Percentiles rank a stretch among this genome's conserved stretches.
phyloP scores from a whole-genome alignment of 176 grass and related monocot genomes.

The Eleusine indica region DNA sequence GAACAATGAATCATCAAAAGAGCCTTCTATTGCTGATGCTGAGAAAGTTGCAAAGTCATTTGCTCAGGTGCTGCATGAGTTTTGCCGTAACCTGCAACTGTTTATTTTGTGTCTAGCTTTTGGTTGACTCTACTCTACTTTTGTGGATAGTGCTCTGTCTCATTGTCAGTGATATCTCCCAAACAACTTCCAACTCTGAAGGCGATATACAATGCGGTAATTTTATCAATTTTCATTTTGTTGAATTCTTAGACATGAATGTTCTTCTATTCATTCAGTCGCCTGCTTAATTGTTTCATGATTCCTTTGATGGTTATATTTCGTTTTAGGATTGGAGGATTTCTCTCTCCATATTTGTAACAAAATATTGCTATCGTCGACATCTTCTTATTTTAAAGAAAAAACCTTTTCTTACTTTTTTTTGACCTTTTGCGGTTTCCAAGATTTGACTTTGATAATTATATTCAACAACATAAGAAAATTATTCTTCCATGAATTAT shows the following conservation, averaged over 20 bases:
- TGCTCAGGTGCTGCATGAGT: conserved; percentile 58
- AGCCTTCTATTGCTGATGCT: conserved; percentile 72
- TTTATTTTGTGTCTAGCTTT: conserved; percentile 34
- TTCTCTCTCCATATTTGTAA: background rate
- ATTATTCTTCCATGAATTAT: background rate
- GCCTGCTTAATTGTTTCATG: conserved; percentile 30
- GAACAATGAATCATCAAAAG: conserved; percentile 59
- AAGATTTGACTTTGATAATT: background rate
- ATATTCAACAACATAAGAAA: background rate
- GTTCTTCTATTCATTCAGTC: background rate
- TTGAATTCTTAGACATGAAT: conserved; percentile 6
- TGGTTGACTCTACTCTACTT: conserved; percentile 27
- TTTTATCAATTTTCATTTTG: conserved; percentile 25
- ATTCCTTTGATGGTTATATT: background rate
- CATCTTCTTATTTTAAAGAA: background rate
- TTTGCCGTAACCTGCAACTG: conserved; percentile 33
- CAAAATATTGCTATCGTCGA: background rate
- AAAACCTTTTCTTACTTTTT: background rate
- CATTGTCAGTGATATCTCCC: conserved; percentile 88
- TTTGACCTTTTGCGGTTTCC: background rate
- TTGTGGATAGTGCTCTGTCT: conserved; percentile 67
- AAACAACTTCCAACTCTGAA: conserved; percentile 88
- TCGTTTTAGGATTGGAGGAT: background rate
- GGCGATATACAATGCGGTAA: conserved; percentile 93
- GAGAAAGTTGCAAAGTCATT: conserved; percentile 84